Evolutionary conservation across 371 early-diverging fungal genomes (phyloP).

Genomic region (Phascolomyces articulosus): DNA sequence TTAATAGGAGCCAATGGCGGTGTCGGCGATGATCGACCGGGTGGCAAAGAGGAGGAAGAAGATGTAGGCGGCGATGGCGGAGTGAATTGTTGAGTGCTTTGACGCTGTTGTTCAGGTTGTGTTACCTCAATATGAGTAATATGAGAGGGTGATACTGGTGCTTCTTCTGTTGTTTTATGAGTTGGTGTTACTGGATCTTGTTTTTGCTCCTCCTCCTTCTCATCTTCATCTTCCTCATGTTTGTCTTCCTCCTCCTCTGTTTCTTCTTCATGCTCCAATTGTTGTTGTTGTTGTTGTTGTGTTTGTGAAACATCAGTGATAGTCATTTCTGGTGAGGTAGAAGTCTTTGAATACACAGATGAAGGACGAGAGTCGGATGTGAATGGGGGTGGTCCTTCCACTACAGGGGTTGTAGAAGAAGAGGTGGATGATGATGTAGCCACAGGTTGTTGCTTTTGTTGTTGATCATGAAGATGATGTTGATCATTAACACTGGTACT

Average conservation of each 20-base stretch:
- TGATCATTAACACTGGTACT: not conserved
- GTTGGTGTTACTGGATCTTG: not conserved
- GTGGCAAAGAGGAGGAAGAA: not conserved
- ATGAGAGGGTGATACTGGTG: not conserved
- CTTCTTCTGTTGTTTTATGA: not conserved
- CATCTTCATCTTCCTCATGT: too few species aligned
- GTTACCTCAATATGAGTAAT: not conserved
- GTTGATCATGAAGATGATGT: too few species aligned
- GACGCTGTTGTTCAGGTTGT: not conserved
- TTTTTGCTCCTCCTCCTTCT: too few species aligned
- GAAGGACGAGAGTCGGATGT: not conserved
- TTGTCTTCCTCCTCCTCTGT: too few species aligned
- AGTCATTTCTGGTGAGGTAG: not conserved
- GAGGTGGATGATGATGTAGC: too few species aligned
- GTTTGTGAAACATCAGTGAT: too few species aligned
- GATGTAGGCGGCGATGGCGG: not conserved
- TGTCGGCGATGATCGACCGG: slow-evolving; percentile 10
- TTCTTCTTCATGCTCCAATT: too few species aligned
- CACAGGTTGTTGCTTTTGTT: too few species aligned
- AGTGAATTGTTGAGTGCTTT: not conserved
- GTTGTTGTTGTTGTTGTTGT: too few species aligned
- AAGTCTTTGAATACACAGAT: not conserved
- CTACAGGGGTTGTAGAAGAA: too few species aligned
- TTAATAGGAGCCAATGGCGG: too few species aligned
- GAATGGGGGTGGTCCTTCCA: too few species aligned